Evolutionary conservation across 2,329 filamentous ascomycete species (phyloP).

Genomic region (Plectosphaerella sp.): DNA sequence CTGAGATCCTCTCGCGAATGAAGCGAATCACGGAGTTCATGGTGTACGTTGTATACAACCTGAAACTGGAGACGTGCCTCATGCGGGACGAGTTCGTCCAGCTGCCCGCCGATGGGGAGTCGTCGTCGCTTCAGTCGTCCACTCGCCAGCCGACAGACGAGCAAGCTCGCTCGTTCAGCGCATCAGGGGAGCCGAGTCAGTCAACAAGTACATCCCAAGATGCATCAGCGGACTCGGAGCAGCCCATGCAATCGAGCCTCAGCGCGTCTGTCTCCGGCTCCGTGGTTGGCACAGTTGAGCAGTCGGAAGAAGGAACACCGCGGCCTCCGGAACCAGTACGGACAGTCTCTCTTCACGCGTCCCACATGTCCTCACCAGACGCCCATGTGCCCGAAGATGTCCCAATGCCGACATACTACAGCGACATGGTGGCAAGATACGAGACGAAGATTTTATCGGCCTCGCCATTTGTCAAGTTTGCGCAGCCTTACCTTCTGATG

Average conservation of each 20-base stretch:
- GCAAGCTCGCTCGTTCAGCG: neutral
- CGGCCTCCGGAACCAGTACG: conserved; percentile 19
- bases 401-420: conserved; percentile 87
- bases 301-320: conserved; percentile 4
- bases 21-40: conserved; percentile 97
- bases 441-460: conserved; percentile 90
- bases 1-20: conserved; percentile 66
- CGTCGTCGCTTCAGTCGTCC: conserved; percentile 25
- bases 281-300: conserved; percentile 16
- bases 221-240: neutral
- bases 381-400: conserved; percentile 69
- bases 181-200: conserved; percentile 17
- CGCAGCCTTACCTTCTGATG: conserved; percentile 88
- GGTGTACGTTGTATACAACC: conserved; percentile 97
- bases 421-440: conserved; percentile 90
- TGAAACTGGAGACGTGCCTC: conserved; percentile 91
- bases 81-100: conserved; percentile 90
- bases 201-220: conserved; percentile 12
- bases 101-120: conserved; percentile 60
- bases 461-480: conserved; percentile 94
- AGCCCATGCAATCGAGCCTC: neutral
- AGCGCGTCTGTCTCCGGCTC: neutral
- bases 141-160: neutral
- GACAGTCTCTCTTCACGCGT: conserved; percentile 34
- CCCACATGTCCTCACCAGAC: conserved; percentile 38